These are phyloP conservation scores for Verticillium dahliae DNA, from an alignment of 2,329 filamentous ascomycete species.

Conservation along the genomic window DNA sequence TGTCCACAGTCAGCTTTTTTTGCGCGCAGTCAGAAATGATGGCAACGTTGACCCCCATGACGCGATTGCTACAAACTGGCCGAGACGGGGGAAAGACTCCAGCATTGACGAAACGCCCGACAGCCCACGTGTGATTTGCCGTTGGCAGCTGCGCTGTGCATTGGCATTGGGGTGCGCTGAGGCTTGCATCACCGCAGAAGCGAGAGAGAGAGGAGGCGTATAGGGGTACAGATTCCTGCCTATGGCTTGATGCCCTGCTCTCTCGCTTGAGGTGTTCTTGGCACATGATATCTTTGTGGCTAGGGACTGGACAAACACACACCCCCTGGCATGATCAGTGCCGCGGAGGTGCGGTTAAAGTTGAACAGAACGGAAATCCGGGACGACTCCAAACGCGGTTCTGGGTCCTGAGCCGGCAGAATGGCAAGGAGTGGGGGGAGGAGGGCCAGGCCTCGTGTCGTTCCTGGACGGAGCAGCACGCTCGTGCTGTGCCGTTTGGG, in stretches of 20 bases:
- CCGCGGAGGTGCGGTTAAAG: slow-evolving; percentile 14
- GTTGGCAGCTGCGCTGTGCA: background rate
- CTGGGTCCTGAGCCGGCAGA: background rate
- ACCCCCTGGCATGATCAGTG: background rate
- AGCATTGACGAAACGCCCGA: background rate
- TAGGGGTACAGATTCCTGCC: background rate
- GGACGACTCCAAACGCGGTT: slow-evolving; percentile 9
- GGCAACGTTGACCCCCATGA: background rate
- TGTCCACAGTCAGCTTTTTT: background rate
- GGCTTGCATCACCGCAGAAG: background rate
- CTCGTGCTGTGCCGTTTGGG: background rate
- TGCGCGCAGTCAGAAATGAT: background rate
- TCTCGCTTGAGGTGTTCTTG: background rate
- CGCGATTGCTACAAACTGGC: background rate
- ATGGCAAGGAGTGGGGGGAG: background rate
- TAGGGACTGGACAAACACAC: background rate
- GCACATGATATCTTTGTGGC: background rate
- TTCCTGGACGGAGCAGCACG: background rate
- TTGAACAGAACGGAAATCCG: slow-evolving; percentile 16
- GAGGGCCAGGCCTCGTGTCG: background rate
- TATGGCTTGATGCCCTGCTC: too few species aligned
- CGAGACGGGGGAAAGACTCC: background rate
- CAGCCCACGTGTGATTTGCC: background rate
- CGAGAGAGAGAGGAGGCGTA: background rate
- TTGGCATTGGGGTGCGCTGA: background rate